These are phyloP conservation scores for Camellia sinensis DNA, from an alignment of 148 eudicot genomes.

Conservation along the genomic window DNA sequence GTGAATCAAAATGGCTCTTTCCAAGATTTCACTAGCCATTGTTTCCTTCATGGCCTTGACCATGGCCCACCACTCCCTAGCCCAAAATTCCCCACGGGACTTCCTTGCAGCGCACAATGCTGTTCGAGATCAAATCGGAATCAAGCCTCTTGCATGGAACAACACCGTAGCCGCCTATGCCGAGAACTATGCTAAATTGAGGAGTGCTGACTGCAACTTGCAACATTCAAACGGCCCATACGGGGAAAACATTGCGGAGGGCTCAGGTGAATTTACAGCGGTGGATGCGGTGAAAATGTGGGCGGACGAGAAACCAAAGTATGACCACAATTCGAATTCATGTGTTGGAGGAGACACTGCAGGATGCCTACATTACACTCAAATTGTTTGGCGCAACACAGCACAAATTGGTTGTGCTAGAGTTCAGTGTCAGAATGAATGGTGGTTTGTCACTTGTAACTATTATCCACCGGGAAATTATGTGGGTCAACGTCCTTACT, in stretches of 20 bases:
- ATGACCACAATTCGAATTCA: slow-evolving; percentile 27
- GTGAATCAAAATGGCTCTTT: neutral
- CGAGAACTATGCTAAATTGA: slow-evolving; percentile 29
- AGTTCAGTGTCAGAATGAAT: slow-evolving; percentile 40
- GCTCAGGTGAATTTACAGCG: slow-evolving; percentile 25
- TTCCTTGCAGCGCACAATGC: slow-evolving; percentile 39
- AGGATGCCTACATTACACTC: slow-evolving; percentile 48
- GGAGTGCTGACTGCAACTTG: slow-evolving; percentile 35
- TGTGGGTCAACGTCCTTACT: slow-evolving; percentile 43
- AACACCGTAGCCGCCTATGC: slow-evolving; percentile 40
- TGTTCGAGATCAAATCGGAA: slow-evolving; percentile 29
- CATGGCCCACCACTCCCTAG: slow-evolving; percentile 2
- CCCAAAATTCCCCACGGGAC: slow-evolving; percentile 27
- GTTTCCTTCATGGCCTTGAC: slow-evolving; percentile 14
- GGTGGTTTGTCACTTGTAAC: slow-evolving; percentile 41
- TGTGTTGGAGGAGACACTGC: slow-evolving; percentile 28
- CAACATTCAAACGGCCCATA: slow-evolving; percentile 24
- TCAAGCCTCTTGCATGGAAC: slow-evolving; percentile 45
- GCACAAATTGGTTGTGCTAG: slow-evolving; percentile 47
- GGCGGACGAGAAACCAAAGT: slow-evolving; percentile 29
- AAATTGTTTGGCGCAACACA: slow-evolving; percentile 50
- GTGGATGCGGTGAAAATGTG: slow-evolving; percentile 33
- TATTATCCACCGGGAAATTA: slow-evolving; percentile 56
- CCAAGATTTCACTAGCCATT: slow-evolving; percentile 8
- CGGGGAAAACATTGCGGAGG: slow-evolving; percentile 33